Base-by-base conservation (phyloP, 768 basidiomycete genomes). In the Amanita jacksonii region DNA sequence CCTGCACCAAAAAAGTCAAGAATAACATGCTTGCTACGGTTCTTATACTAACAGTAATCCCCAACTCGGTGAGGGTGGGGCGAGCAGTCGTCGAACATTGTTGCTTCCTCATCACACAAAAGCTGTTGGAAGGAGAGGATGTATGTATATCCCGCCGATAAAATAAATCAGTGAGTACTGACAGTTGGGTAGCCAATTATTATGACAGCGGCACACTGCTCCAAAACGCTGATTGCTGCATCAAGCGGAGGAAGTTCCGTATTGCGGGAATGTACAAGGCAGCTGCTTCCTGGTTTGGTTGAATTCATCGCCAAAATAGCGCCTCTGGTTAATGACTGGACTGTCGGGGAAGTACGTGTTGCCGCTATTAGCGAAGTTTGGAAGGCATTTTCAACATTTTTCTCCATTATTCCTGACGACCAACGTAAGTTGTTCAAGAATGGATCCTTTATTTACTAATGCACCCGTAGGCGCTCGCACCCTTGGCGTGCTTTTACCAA, bases 11-110 rank as follows among this genome's bases (percentile, higher is more conserved):
- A 60, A 97, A 97, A 65, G 71, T 86, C 59, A 93, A 90, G 63
- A 88, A 80, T 54, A 98, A 96, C 60, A 70, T 97, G 47, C 65
- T 98, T 9, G 87, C 89, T 0, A 70, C 82, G 0, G 91, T 91
- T 1, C 72, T 99, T 4, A 71, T 96, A 39, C 59, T 99, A 33
- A 94, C 93, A 0, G 76, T 82, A 18, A 63, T 91, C 1, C 86
- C 89, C 1, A 50, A 76, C 0, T 68, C 67, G 9, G 69, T 81
- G 13, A 77, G 77, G 57, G 61, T 96, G 24, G 81, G 89, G 36
- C 72, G 74, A 37, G 74, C 77, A 2, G 77, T 83, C 15, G 68
- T 96, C 20, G 93, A 94, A 54, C 87, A 90, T 51, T 73, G 78
- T 9, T 93, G 86, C 54, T 88, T 82, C 63, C 61, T 89, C 47